These are phyloP conservation scores for Ophiocordyceps camponoti-leonardi DNA, from an alignment of 2,329 filamentous ascomycete genomes.

Conservation along the genomic window DNA sequence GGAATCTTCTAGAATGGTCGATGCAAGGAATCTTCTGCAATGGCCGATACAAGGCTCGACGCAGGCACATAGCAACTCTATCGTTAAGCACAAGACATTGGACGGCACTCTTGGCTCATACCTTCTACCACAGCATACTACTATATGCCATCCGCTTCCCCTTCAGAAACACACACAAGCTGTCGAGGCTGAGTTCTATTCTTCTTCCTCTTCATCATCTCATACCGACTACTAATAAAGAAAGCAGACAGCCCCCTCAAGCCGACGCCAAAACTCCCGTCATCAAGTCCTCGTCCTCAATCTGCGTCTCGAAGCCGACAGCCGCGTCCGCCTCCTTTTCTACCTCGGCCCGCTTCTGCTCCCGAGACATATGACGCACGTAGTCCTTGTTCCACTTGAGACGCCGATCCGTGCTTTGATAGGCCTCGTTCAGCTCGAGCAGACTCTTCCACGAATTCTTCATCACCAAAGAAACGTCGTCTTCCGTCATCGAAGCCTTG, in stretches of 20 bases:
- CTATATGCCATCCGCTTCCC: no score
- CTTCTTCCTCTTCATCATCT: no score
- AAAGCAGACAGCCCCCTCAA: background rate
- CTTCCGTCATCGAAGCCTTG: constrained; percentile 27
- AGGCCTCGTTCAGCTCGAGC: constrained; percentile 25
- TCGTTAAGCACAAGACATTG: no score
- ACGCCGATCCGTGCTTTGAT: constrained; percentile 34
- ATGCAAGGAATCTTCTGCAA: no score
- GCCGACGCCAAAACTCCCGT: constrained; percentile 19
- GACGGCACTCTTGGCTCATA: no score
- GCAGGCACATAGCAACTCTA: no score
- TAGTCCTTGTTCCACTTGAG: constrained; percentile 40
- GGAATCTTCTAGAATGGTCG: no score
- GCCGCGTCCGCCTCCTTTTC: constrained; percentile 16
- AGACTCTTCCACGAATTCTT: constrained; percentile 25
- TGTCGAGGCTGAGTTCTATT: no score
- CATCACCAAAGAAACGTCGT: constrained; percentile 30
- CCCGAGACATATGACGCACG: constrained; percentile 26
- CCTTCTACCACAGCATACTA: no score
- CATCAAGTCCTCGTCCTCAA: constrained; percentile 48
- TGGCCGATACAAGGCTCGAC: no score
- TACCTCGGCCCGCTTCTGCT: constrained; percentile 29
- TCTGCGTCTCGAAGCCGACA: constrained; percentile 25
- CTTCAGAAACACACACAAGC: no score
- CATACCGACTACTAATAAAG: no score